These are phyloP conservation scores for Cutaneotrichosporon sp. DNA, from an alignment of 1,284 basidiomycete species.

Conservation along the genomic window DNA sequence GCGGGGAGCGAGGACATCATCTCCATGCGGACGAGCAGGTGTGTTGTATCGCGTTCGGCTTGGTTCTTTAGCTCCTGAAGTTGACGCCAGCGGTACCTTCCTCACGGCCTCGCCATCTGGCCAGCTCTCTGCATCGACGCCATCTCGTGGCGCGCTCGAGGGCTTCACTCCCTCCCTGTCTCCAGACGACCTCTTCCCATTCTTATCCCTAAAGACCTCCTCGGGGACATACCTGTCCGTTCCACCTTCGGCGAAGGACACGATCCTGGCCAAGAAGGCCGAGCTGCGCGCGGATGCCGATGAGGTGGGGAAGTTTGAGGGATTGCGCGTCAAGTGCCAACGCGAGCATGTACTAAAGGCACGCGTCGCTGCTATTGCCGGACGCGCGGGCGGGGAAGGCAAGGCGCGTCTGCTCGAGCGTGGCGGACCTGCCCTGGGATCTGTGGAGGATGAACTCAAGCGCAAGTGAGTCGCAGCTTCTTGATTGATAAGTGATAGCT, in stretches of 20 bases:
- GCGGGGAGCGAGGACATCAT: slow-evolving; percentile 55
- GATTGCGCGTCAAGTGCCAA: slow-evolving; percentile 86
- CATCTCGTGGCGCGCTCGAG: slow-evolving; percentile 53
- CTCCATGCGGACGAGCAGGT: slow-evolving; percentile 52
- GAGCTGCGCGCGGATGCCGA: slow-evolving; percentile 79
- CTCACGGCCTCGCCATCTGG: slow-evolving; percentile 50
- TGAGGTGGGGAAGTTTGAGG: slow-evolving; percentile 76
- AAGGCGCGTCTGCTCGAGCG: slow-evolving; percentile 59
- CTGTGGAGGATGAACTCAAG: slow-evolving; percentile 50
- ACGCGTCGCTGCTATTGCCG: slow-evolving; percentile 41
- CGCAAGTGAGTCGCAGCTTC: slow-evolving; percentile 48
- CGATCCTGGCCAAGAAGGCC: slow-evolving; percentile 51
- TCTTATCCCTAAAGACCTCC: slow-evolving; percentile 34
- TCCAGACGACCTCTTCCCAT: slow-evolving; percentile 34
- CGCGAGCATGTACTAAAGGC: slow-evolving; percentile 85
- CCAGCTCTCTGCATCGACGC: slow-evolving; percentile 43
- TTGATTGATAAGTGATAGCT: slow-evolving; percentile 1
- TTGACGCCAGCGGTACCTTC: slow-evolving; percentile 46
- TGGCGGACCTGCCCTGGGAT: slow-evolving; percentile 53
- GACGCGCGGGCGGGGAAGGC: slow-evolving; percentile 52
- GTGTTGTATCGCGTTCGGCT: slow-evolving; percentile 19
- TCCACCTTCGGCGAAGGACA: slow-evolving; percentile 17
- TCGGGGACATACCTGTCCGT: slow-evolving; percentile 45
- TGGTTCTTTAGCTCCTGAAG: background rate
- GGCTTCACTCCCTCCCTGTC: slow-evolving; percentile 40